Evolutionary conservation across 306 rosid genomes (phyloP).

Genomic region (Cucumis cinereus): DNA sequence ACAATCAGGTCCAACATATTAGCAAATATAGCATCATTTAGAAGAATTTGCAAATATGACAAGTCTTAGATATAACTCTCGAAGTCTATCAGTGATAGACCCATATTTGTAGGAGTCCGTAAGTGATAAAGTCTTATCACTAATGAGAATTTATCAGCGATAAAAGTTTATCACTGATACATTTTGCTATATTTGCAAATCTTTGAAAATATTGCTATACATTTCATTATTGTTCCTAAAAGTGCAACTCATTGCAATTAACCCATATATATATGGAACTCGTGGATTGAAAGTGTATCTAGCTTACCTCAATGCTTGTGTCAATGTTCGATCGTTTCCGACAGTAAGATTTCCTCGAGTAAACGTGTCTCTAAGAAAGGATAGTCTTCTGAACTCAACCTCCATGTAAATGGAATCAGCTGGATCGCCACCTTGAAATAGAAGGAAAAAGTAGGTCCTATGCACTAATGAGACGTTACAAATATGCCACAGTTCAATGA

Average conservation of each 20-base stretch:
- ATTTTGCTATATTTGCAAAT: too few relatives aligned
- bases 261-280: background rate
- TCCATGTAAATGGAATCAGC: slow-evolving; percentile 77
- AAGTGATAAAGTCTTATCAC: background rate
- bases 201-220: too few relatives aligned
- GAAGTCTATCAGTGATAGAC: too few relatives aligned
- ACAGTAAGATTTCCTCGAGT: slow-evolving; percentile 33
- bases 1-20: too few relatives aligned
- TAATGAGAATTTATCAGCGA: too few relatives aligned
- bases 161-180: too few relatives aligned
- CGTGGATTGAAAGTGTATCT: background rate
- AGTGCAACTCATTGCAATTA: too few relatives aligned
- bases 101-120: too few relatives aligned
- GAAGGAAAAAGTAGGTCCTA: slow-evolving; percentile 86
- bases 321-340: slow-evolving; percentile 45
- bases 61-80: too few relatives aligned
- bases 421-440: slow-evolving; percentile 72
- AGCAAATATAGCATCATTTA: too few relatives aligned
- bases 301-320: slow-evolving; percentile 51
- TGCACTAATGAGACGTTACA: slow-evolving; percentile 83
- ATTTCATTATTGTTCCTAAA: too few relatives aligned
- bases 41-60: too few relatives aligned
- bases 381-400: slow-evolving; percentile 73
- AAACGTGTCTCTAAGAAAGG: slow-evolving; percentile 57
- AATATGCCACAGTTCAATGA: slow-evolving; percentile 69